Base-by-base conservation (phyloP, 371 early-diverging fungal genomes). In the Dinochytrium kinnereticum region DNA sequence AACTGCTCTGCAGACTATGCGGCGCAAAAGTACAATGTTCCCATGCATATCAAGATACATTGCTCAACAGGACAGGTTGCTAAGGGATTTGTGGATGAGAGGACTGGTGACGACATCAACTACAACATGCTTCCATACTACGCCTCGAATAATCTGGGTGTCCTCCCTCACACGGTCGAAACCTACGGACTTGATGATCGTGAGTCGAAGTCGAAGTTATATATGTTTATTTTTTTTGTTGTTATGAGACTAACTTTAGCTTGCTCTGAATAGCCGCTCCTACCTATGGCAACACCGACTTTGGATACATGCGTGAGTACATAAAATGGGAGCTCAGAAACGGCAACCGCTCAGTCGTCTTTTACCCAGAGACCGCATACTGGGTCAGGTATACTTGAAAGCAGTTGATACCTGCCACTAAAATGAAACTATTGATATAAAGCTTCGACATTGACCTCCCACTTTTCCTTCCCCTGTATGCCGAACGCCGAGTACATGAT, bases 311-410 rank as follows among this genome's bases (percentile, higher is more conserved):
- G 15, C 51, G 75, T 21, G 66, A 75, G 30, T 75, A 55, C 51
- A 19, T 75, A 33, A 71, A 71, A 26, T 75, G 75, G 75, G 59
- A 75, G 51, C 71, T 53, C n/a, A 64, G 65, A 38, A 51, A 55
- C 37, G 49, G 36, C 28, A 38, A 70, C 19, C 70, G 71, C 3
- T 53, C 70, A 0, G 75, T 75, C 7, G 71, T 75, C 24, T 75
- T 67, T 37, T 75, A 75, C 50, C 75, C 75, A 5, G 75, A 75
- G 59, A 75, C 75, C 5, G 64, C 75, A 17, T 75, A 75, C 67
- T 75, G 75, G 75, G 75, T 75, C 44, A 51, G 61, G 61, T 61
- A 37, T 13, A 17, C 7, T 33, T 7, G 37, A 17, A 10, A 33
- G 3, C 13, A 7, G 15, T 3, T 33, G 21, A 7, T 55, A 10